A percentile compares a stretch with the other conserved stretches of the same genome.
Evolutionary conservation across 2,329 filamentous ascomycete species (phyloP).

Genomic region (Xylaria sp.): DNA sequence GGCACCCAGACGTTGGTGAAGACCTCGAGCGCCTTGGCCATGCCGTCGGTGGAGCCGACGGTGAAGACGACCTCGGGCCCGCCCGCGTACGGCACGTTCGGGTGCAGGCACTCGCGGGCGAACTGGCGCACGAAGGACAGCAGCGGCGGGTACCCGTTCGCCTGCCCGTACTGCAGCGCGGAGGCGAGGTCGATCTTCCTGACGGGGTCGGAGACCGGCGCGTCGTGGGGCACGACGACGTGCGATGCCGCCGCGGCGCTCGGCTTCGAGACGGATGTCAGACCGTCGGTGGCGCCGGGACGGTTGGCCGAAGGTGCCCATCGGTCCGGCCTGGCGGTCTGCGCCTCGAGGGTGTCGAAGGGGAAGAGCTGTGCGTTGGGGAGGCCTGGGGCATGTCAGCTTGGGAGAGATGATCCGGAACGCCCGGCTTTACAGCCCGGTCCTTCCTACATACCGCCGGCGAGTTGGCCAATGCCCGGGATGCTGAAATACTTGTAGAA

Average conservation of each 20-base stretch:
- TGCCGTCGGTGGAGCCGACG: conserved; percentile 83
- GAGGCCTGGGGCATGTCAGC: conserved; percentile 58
- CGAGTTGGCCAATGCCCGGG: conserved; percentile 63
- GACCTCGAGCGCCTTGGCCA: conserved; percentile 75
- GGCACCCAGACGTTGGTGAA: conserved; percentile 77
- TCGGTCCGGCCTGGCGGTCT: conserved; percentile 72
- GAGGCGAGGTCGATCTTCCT: conserved; percentile 79
- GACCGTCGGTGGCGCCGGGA: conserved; percentile 43
- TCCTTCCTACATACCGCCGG: conserved; percentile 52
- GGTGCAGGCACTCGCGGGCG: conserved; percentile 74
- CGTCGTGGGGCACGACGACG: conserved; percentile 64
- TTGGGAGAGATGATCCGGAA: not conserved
- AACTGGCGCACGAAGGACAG: conserved; percentile 80
- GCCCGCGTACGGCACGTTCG: conserved; percentile 74
- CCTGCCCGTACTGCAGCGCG: conserved; percentile 85
- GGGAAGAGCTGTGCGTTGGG: conserved; percentile 84
- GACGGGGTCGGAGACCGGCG: conserved; percentile 57
- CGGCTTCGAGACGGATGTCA: conserved; percentile 33
- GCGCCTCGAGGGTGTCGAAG: conserved; percentile 86
- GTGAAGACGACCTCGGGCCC: conserved; percentile 80
- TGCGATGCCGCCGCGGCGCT: conserved; percentile 51
- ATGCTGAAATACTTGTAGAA: conserved; percentile 84
- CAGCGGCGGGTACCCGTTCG: conserved; percentile 79
- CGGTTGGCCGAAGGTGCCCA: conserved; percentile 72
- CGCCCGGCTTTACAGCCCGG: conserved; percentile 1